Conservation (phyloP, 352 stramenopile genomes). For the Pythium angustatum region DNA sequence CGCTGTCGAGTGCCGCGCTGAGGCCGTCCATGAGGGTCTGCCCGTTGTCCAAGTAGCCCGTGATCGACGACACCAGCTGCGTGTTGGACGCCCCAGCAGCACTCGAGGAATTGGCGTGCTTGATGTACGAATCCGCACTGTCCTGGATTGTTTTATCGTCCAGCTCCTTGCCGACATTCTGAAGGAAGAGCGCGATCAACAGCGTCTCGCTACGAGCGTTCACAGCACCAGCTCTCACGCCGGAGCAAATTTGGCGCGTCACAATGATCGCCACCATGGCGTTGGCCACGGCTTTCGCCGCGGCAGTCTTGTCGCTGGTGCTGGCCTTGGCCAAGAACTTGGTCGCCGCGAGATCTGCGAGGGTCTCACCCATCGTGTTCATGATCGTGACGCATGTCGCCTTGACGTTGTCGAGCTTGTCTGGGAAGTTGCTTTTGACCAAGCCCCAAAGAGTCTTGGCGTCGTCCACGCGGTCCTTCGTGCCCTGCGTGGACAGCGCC, state of each 20-base stretch:
- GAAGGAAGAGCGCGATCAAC: not conserved
- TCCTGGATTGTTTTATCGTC: not conserved
- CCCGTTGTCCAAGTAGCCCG: not conserved
- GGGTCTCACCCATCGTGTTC: not conserved
- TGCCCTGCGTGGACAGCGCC: not conserved
- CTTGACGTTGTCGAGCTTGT: not conserved
- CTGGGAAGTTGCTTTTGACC: not conserved
- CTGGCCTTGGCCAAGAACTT: not conserved
- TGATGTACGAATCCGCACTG: not conserved
- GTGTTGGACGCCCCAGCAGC: not conserved
- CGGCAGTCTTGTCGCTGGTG: not conserved
- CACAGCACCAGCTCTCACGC: not conserved
- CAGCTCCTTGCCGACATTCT: not conserved
- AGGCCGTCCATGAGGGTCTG: not conserved
- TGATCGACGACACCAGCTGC: not conserved
- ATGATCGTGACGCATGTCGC: not conserved
- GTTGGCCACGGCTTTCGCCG: not conserved
- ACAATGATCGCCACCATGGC: not conserved
- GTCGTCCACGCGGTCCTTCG: not conserved
- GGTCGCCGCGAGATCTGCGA: not conserved
- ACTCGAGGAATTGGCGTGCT: not conserved
- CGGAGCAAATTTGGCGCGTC: constrained; percentile 1
- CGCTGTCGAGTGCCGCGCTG: constrained; percentile 5
- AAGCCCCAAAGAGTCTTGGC: not conserved
- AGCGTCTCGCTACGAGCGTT: not conserved